Base-by-base conservation (phyloP, 768 basidiomycete genomes). In the Lentinula sp. region DNA sequence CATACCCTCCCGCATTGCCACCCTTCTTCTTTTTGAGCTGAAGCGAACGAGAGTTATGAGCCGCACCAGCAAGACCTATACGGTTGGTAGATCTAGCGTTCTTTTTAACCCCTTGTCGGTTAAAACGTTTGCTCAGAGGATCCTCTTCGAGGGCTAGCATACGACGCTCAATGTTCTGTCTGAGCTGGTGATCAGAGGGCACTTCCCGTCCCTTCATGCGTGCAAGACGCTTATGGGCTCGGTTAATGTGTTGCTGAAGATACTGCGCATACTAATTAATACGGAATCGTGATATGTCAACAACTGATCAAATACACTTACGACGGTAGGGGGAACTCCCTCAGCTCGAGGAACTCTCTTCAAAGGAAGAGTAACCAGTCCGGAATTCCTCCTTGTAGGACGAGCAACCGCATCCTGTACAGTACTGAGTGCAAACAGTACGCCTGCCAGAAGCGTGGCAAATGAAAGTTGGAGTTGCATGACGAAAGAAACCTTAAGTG, bases 241-340 rank as follows among this genome's bases (percentile, higher is more conserved):
- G 85, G 71, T 90, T 91, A 63, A 88, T 81, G 66, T 85, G 79
- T 71, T 87, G 90, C 70, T 91, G 88, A 37, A 86, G 72, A 49
- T 80, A 70, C 90, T 92, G 33, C 35, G 37, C n/a, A 67, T 20
- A 32, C 52, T 20, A 15, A 28, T 33, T 37, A 23, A 61, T 57
- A 37, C 53, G 48, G 57, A 2, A 33, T 28, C 3, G 28, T 36
- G 37, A 32, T 2, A 33, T 33, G 41, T 33, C 43, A 28, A 41
- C 8, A 41, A 48, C 43, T 23, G 35, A 42, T 59, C 32, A 42
- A 28, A 58, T 42, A 37, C 60, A 72, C 76, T 35, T 62, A 79
- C 79, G 49, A 80, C 72, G 23, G 69, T 67, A 16, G 78, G 77
- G 61, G 75, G 75, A 46, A 66, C 59, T 61, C 71, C 64, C 36